Evolutionary conservation across 1,284 basidiomycete genomes (phyloP).

Genomic region (Dichomitus squalens): DNA sequence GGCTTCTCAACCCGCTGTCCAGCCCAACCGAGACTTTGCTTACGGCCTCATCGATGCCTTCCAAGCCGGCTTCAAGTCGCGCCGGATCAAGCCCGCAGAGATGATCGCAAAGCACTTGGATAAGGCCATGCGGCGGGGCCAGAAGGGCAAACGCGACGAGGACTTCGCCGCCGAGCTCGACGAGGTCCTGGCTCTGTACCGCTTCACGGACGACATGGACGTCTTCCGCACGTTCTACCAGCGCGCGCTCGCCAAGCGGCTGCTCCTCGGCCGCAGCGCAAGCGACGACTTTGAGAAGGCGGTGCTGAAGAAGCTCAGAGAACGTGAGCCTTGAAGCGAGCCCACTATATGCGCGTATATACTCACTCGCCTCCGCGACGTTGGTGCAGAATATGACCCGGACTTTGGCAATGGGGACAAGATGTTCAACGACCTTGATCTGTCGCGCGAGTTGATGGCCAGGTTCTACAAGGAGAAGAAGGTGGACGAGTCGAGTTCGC

Average conservation of each 20-base stretch:
- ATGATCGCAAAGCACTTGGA: constrained; percentile 94
- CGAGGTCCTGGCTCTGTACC: constrained; percentile 80
- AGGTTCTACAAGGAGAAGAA: constrained; percentile 50
- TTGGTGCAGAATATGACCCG: constrained; percentile 74
- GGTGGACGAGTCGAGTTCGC: constrained; percentile 19
- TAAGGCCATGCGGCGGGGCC: constrained; percentile 83
- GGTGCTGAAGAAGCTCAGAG: constrained; percentile 88
- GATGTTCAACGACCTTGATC: constrained; percentile 86
- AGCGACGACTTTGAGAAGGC: constrained; percentile 90
- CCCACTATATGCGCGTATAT: neutral
- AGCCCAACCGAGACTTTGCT: constrained; percentile 52
- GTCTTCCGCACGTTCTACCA: constrained; percentile 96
- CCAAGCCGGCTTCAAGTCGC: constrained; percentile 77
- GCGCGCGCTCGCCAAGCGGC: constrained; percentile 84
- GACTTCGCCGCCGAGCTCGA: constrained; percentile 76
- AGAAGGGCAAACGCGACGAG: constrained; percentile 70
- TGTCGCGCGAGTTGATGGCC: constrained; percentile 70
- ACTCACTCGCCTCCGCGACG: neutral
- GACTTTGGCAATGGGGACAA: constrained; percentile 88
- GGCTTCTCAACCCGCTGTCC: constrained; percentile 27
- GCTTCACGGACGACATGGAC: constrained; percentile 90
- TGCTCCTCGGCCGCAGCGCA: constrained; percentile 86
- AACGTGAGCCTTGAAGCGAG: constrained; percentile 53
- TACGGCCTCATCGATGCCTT: constrained; percentile 79
- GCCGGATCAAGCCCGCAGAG: constrained; percentile 90